phyloP scores from a whole-genome alignment of 306 rosid species.

The Vigna angularis region DNA sequence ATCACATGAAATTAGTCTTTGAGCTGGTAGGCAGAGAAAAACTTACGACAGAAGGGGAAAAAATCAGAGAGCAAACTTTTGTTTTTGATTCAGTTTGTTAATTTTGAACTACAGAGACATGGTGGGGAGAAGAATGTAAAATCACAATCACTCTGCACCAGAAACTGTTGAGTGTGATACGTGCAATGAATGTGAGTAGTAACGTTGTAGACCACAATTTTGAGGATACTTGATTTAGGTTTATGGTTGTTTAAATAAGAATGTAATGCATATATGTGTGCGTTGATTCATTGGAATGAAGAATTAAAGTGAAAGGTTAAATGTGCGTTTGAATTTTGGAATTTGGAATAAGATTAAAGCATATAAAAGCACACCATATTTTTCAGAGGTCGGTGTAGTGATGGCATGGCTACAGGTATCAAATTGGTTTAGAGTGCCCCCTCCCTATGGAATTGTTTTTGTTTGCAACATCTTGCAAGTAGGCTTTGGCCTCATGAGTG shows the following conservation, averaged over 20 bases:
- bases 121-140: slow-evolving; percentile 15
- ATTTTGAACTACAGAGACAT: not conserved
- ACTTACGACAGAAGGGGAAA: too few species aligned
- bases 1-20: too few species aligned
- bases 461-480: slow-evolving; percentile 52
- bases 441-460: slow-evolving; percentile 56
- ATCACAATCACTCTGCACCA: slow-evolving; percentile 3
- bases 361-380: slow-evolving; percentile 45
- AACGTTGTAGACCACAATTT: slow-evolving; percentile 16
- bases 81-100: not conserved
- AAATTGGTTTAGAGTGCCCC: slow-evolving; percentile 68
- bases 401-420: slow-evolving; percentile 64
- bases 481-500: slow-evolving; percentile 49
- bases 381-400: slow-evolving; percentile 56
- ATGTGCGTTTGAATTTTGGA: slow-evolving; percentile 46
- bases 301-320: slow-evolving; percentile 31
- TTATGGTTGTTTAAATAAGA: slow-evolving; percentile 14
- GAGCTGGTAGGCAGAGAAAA: not conserved
- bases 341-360: slow-evolving; percentile 49
- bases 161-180: not conserved
- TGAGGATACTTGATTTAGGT: not conserved
- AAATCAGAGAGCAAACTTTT: not conserved
- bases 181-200: not conserved
- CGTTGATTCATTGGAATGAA: slow-evolving; percentile 14
- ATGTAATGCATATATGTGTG: not conserved